Percentiles rank a stretch among this genome's conserved stretches.
These are phyloP conservation scores for Linum usitatissimum DNA, from an alignment of 345 rosid species.

Conservation along the genomic window DNA sequence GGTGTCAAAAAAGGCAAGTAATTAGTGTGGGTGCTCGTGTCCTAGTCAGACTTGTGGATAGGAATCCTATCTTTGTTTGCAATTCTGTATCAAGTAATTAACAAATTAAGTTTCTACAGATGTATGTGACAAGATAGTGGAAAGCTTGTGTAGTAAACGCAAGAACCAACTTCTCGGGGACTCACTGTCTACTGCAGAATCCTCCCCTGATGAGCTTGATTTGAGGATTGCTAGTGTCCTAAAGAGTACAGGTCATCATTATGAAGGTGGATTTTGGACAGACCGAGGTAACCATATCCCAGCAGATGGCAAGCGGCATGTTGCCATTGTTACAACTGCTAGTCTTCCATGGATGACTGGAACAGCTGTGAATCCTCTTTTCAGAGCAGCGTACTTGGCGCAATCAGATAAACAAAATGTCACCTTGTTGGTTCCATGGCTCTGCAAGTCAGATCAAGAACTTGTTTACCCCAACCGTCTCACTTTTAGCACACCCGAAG, in stretches of 20 bases:
- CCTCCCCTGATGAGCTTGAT: conserved; percentile 62
- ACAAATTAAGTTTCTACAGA: conserved; percentile 26
- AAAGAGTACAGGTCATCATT: conserved; percentile 86
- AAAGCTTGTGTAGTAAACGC: conserved; percentile 68
- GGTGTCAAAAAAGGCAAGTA: conserved; percentile 67
- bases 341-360: conserved; percentile 99
- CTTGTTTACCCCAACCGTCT: conserved; percentile 77
- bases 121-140: conserved; percentile 71
- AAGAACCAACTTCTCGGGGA: conserved; percentile 53
- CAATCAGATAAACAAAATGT: conserved; percentile 75
- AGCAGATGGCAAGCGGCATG: conserved; percentile 63
- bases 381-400: conserved; percentile 84
- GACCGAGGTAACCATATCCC: conserved; percentile 44
- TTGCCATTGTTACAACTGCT: conserved; percentile 91
- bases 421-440: conserved; percentile 97
- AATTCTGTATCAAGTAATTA: background rate
- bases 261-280: conserved; percentile 86
- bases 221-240: conserved; percentile 84
- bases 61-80: background rate
- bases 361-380: conserved; percentile 94
- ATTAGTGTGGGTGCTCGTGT: background rate
- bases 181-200: conserved; percentile 48
- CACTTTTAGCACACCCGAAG: conserved; percentile 87
- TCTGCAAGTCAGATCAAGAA: conserved; percentile 87
- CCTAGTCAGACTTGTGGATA: background rate